Percentiles rank a stretch among this genome's conserved stretches.
phyloP scores from a whole-genome alignment of 306 rosid species.

The Inga oerstediana region DNA sequence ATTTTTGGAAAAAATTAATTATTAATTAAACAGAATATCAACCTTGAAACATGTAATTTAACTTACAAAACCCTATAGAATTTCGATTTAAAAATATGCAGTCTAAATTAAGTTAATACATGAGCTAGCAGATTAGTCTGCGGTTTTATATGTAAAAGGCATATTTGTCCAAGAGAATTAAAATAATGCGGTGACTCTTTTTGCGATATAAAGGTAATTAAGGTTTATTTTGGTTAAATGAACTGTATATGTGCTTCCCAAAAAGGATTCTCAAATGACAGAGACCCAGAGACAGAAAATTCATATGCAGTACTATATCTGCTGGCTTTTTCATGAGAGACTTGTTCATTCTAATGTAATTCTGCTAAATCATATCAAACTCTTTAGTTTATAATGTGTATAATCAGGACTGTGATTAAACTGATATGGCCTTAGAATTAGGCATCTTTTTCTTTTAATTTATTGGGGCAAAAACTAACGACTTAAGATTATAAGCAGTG shows the following conservation, averaged over 20 bases:
- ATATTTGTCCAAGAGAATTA: background rate
- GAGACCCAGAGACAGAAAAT: background rate
- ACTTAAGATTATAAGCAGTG: no score
- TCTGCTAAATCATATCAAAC: background rate
- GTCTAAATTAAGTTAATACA: background rate
- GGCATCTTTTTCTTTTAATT: background rate
- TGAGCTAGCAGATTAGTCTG: background rate
- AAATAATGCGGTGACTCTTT: background rate
- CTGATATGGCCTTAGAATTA: background rate
- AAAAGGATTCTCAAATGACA: background rate
- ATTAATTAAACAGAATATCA: background rate
- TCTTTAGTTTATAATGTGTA: background rate
- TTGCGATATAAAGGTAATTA: background rate
- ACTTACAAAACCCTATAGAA: background rate
- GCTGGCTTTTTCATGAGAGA: background rate
- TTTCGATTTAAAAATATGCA: background rate
- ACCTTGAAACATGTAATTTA: background rate
- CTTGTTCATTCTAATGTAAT: background rate
- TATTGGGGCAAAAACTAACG: no score
- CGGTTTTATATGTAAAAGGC: background rate
- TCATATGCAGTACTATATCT: background rate
- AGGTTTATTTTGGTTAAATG: background rate
- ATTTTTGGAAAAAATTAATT: background rate
- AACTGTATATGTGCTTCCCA: background rate
- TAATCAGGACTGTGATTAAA: background rate